Percentiles rank a stretch among this genome's conserved stretches.
Conservation (phyloP, 2,329 filamentous ascomycete species). For the Claviceps paspali region DNA sequence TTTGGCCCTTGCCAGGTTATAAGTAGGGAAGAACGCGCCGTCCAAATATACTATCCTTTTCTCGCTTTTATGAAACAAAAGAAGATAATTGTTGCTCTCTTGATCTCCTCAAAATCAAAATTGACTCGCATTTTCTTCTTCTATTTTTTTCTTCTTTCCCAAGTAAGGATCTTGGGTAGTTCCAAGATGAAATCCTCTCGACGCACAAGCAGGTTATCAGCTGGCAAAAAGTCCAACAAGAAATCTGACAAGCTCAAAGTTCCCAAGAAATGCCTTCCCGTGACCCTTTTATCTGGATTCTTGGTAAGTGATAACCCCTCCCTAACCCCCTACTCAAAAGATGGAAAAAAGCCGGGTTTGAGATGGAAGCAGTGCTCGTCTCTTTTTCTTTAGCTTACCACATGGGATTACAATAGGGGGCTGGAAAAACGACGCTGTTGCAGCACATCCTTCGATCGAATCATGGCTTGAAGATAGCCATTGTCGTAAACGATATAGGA, state of each 20-base stretch:
- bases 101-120: no score
- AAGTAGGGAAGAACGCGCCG: neutral
- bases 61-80: no score
- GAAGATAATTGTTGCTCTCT: no score
- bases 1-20: neutral
- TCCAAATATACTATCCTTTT: no score
- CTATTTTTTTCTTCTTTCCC: no score
- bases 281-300: slow-evolving; percentile 21
- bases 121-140: no score
- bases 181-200: slow-evolving; percentile 2
- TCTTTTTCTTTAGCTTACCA: neutral
- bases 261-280: slow-evolving; percentile 14
- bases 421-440: slow-evolving; percentile 56
- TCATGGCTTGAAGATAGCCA: slow-evolving; percentile 52
- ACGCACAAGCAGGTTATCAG: neutral
- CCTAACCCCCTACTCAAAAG: no score
- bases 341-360: no score
- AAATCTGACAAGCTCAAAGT: slow-evolving; percentile 1
- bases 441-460: slow-evolving; percentile 52
- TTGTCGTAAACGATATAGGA: slow-evolving; percentile 61
- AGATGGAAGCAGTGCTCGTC: no score
- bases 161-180: no score
- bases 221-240: slow-evolving; percentile 2
- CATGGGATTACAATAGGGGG: no score
- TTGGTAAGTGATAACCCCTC: no score